Conservation (phyloP, 2,329 filamentous ascomycete genomes). For the Alternaria solani region DNA sequence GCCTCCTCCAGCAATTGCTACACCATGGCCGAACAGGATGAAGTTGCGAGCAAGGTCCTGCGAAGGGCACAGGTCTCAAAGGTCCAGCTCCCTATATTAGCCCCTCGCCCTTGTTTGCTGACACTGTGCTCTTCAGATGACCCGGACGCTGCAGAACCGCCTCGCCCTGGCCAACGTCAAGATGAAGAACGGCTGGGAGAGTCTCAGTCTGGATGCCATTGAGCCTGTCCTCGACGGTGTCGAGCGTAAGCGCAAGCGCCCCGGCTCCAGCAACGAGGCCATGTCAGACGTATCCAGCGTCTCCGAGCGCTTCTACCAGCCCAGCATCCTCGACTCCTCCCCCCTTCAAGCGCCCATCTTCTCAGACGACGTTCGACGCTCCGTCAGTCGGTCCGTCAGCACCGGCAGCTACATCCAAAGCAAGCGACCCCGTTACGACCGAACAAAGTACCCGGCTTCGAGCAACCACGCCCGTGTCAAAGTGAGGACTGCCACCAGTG, state of each 20-base stretch:
- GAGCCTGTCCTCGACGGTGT: conserved; percentile 80
- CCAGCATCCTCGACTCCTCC: conserved; percentile 78
- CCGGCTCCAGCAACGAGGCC: conserved; percentile 72
- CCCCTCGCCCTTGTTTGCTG: conserved; percentile 35
- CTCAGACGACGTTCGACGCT: conserved; percentile 75
- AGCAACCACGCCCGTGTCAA: conserved; percentile 74
- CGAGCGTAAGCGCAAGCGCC: conserved; percentile 76
- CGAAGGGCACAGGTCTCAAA: conserved; percentile 55
- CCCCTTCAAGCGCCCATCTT: conserved; percentile 84
- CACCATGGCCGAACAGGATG: conserved; percentile 49
- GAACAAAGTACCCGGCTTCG: conserved; percentile 49
- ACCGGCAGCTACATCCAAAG: conserved; percentile 50
- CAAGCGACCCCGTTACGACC: conserved; percentile 48
- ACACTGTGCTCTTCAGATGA: conserved; percentile 71
- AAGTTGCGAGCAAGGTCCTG: conserved; percentile 55
- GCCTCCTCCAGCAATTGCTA: conserved; percentile 16
- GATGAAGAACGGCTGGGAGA: conserved; percentile 93
- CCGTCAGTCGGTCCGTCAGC: conserved; percentile 66
- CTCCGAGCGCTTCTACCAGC: conserved; percentile 77
- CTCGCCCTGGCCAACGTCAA: conserved; percentile 97
- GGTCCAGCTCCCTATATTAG: conserved; percentile 35
- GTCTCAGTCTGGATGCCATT: conserved; percentile 83
- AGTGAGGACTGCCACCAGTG: conserved; percentile 66
- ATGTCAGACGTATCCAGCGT: conserved; percentile 86
- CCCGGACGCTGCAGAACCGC: conserved; percentile 88